Base-by-base conservation (phyloP, 1,284 basidiomycete genomes). In the Phenoliferia sp. region DNA sequence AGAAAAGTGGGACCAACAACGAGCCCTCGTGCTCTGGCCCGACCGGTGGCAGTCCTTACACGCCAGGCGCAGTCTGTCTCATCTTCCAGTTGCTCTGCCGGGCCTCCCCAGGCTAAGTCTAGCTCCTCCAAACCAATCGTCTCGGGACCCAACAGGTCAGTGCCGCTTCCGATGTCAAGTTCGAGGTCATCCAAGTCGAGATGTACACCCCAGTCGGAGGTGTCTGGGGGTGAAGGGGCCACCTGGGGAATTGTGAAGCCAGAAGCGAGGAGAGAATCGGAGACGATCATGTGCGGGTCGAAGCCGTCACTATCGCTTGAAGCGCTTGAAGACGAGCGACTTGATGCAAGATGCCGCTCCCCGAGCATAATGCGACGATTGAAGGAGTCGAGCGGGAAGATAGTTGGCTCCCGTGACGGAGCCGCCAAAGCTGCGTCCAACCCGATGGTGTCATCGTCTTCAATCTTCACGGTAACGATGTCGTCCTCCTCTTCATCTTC, bases 161-260 rank as follows among this genome's bases (percentile, higher is more conserved):
- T 61, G 19, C 58, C 58, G 19, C 48, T 55, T 22, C 58, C 62
- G 28, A 66, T 59, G 33, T 72, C 70, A 16, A 33, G 36, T 3
- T 72, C 70, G 54, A 72, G 52, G n/a, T 72, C 70, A 33, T 72
- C 70, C 22, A 69, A 56, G 50, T 70, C 70, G 39, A 72, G 52
- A 62, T 65, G 61, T 55, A 62, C 60, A 15, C 64, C 34, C 70
- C 70, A 72, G 12, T 72, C 70, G 62, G 57, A 62, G 35, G 64
- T 60, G 17, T 70, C 70, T 17, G 70, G 70, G 15, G 70, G 68
- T 1, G 63, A 66, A 1, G 70, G 70, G 0, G 70, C 70, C 7
- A 55, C 60, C 34, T 72, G 70, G 17, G 70, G 70, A 2, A 72
- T 64, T 29, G 70, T 63, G 2, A 72, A 61, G 15, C 70, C 70